Evolutionary conservation across 1,139 yeast genomes (phyloP).

Genomic region (Saccharomyces pastorianus): DNA sequence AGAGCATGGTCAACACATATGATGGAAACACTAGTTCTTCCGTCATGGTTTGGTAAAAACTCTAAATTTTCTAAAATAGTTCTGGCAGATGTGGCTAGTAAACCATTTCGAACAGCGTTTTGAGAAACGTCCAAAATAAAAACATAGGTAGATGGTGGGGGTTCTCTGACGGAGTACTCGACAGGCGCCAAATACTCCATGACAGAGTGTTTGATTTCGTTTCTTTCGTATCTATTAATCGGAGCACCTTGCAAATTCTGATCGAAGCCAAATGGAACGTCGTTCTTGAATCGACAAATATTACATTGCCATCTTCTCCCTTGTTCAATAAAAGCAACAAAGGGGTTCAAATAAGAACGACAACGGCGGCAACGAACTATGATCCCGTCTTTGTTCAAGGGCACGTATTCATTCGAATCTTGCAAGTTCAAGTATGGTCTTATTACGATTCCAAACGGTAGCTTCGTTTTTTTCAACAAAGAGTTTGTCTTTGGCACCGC

Average conservation of each 20-base stretch:
- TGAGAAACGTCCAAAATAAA: conserved; percentile 84
- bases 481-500: conserved; percentile 71
- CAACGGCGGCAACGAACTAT: conserved; percentile 95
- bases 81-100: conserved; percentile 80
- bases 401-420: conserved; percentile 61
- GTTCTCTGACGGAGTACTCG: conserved; percentile 90
- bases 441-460: conserved; percentile 83
- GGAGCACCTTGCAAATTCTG: conserved; percentile 42
- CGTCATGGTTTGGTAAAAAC: conserved; percentile 77
- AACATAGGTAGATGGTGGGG: conserved; percentile 86
- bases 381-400: conserved; percentile 66
- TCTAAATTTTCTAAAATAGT: conserved; percentile 83
- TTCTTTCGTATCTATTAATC: conserved; percentile 62
- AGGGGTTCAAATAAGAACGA: conserved; percentile 91
- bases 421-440: conserved; percentile 82
- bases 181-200: conserved; percentile 92
- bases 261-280: conserved; percentile 79
- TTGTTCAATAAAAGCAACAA: conserved; percentile 66
- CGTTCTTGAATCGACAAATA: conserved; percentile 83
- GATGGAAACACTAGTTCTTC: conserved; percentile 76
- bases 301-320: conserved; percentile 93
- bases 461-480: conserved; percentile 74
- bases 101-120: conserved; percentile 70
- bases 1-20: conserved; percentile 82
- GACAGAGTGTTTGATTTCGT: conserved; percentile 76